These are phyloP conservation scores for Acanthamoeba healyi DNA, from an alignment of 208 protist genomes.

Conservation along the genomic window DNA sequence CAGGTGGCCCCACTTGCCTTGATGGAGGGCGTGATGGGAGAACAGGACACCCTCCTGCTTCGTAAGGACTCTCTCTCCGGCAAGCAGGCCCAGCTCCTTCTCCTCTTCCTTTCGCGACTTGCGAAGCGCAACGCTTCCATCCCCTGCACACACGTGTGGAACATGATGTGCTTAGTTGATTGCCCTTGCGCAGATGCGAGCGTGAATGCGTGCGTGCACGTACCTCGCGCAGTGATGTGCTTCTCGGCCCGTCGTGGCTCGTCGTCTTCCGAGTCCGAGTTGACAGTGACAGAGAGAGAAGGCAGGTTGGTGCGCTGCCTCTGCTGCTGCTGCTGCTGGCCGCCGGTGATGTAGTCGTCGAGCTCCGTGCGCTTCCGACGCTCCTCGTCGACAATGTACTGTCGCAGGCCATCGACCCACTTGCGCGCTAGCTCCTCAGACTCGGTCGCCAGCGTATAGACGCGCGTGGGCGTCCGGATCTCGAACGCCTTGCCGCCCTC, in stretches of 20 bases:
- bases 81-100: constrained; percentile 48
- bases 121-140: constrained; percentile 21
- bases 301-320: background rate
- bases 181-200: too few relatives aligned
- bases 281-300: background rate
- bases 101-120: constrained; percentile 53
- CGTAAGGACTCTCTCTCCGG: constrained; percentile 14
- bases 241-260: background rate
- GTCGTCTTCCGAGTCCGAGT: constrained; percentile 21
- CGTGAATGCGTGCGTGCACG: background rate
- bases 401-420: constrained; percentile 36
- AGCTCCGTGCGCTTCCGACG: constrained; percentile 8
- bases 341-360: background rate
- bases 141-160: background rate
- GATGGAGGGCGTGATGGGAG: constrained; percentile 3
- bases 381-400: constrained; percentile 21
- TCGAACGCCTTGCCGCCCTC: constrained; percentile 47
- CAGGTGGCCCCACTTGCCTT: constrained; percentile 43
- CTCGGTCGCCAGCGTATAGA: constrained; percentile 37
- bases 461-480: constrained; percentile 40
- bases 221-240: background rate
- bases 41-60: constrained; percentile 24
- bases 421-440: constrained; percentile 40
- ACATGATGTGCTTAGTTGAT: background rate
- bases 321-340: background rate